Base-by-base conservation (phyloP, 1,284 basidiomycete genomes). In the Irpex sp. region DNA sequence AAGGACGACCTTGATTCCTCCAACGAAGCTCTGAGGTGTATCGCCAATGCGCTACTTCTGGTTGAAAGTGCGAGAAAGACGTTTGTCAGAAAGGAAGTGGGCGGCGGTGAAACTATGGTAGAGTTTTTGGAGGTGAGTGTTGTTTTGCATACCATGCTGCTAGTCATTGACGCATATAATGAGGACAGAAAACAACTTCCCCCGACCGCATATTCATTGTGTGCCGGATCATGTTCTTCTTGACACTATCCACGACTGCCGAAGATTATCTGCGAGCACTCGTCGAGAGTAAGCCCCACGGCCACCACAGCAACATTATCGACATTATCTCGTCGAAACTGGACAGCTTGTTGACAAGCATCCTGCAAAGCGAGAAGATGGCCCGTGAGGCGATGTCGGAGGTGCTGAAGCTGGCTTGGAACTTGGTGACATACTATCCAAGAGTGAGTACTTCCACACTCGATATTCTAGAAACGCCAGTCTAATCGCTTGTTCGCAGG, bases 321-420 rank as follows among this genome's bases (percentile, higher is more conserved):
- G 87, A 90, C 38, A 82, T 88, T 59, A 80, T 93, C 26, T 78
- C 74, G 11, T 64, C 74, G 13, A 89, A 89, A 69, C 79, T 85
- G 54, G 89, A 87, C 68, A 70, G 77, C n/a, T 74, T 84, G 48
- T 75, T 77, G 6, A 75, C 71, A 44, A 76, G 75, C 54, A 78
- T 89, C 59, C 76, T 84, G 34, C 73, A 76, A 19, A 82, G 82
- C 54, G 73, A 80, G 9, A 82, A 81, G 64, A 84, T 86, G 76
- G 80, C 84, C 8, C 81, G 81, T 63, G 91, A 93, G 64, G 90
- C 91, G 3, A 83, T 88, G 81, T 83, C 83, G 1, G 92, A 94
- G 73, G 72, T 92, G 48, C 81, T 94, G 62, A 94, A 94, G 70
- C 81, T 93, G 59, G 78, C 82, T 5, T 94, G 92, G 75, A 93